Conservation (phyloP, 2,329 filamentous ascomycete genomes). For the Microsporum canis region DNA sequence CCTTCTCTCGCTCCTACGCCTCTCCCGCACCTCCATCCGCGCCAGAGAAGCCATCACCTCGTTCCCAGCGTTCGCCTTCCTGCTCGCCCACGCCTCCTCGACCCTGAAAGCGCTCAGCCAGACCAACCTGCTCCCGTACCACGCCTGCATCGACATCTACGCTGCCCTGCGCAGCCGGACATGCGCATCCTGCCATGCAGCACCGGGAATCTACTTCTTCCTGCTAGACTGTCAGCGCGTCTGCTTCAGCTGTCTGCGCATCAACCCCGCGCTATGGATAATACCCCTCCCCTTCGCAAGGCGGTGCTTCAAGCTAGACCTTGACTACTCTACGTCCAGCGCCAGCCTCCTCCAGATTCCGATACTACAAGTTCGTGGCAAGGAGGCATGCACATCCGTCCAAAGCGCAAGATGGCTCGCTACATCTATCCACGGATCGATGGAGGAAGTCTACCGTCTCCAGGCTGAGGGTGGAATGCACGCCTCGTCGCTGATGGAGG, state of each 20-base stretch:
- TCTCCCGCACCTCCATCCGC: slow-evolving; percentile 19
- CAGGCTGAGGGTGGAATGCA: neutral
- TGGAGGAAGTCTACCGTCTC: neutral
- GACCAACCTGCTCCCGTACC: neutral
- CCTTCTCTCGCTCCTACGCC: slow-evolving; percentile 20
- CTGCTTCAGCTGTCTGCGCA: slow-evolving; percentile 22
- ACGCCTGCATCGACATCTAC: neutral
- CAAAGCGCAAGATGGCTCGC: neutral
- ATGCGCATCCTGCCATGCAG: slow-evolving; percentile 13
- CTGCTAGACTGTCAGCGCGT: slow-evolving; percentile 24
- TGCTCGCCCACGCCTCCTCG: slow-evolving; percentile 31
- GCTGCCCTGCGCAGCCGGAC: neutral
- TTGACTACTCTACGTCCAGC: neutral
- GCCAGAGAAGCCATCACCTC: slow-evolving; percentile 20
- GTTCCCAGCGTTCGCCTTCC: slow-evolving; percentile 30
- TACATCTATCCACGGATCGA: neutral
- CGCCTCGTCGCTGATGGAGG: neutral
- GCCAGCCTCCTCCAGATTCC: neutral
- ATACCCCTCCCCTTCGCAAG: neutral
- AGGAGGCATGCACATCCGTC: neutral
- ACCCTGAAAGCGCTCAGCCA: slow-evolving; percentile 14
- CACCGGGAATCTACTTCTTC: slow-evolving; percentile 20
- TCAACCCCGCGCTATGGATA: neutral
- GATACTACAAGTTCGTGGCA: no score
- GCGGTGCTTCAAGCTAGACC: neutral